phyloP scores from a whole-genome alignment of 306 rosid genomes.

The Hippophae rhamnoides region DNA sequence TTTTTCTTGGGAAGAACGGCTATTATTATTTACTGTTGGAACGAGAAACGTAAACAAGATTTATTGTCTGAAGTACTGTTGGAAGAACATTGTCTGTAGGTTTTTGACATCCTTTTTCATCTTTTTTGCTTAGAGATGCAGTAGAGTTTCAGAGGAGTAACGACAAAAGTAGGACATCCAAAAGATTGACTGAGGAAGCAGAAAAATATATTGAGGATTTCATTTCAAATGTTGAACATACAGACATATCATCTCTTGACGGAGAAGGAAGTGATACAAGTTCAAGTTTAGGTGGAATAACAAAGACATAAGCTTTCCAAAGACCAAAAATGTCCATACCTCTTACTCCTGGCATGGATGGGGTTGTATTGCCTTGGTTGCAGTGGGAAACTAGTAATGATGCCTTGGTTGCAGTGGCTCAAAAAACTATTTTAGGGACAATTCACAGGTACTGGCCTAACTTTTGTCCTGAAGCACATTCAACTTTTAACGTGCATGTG shows the following conservation, averaged over 20 bases:
- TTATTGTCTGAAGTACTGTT: constrained; percentile 58
- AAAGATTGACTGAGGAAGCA: constrained; percentile 78
- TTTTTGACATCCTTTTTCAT: neutral
- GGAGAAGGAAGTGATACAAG: constrained; percentile 96
- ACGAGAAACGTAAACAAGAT: constrained; percentile 75
- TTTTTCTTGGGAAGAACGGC: constrained; percentile 2
- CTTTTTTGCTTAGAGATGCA: constrained; percentile 4
- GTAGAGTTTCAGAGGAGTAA: constrained; percentile 52
- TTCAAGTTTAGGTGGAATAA: constrained; percentile 69
- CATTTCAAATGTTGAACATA: constrained; percentile 88
- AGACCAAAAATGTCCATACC: constrained; percentile 38
- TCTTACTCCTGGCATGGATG: constrained; percentile 67
- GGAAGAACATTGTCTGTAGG: constrained; percentile 41
- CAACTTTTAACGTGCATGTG: no score
- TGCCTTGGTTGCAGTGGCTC: no score
- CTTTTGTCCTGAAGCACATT: no score
- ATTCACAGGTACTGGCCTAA: no score
- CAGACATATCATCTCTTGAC: constrained; percentile 84
- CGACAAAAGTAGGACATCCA: constrained; percentile 63
- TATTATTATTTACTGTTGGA: constrained; percentile 24
- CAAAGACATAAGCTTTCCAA: constrained; percentile 36
- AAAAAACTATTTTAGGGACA: no score
- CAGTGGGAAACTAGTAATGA: constrained; percentile 95
- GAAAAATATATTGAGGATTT: constrained; percentile 88
- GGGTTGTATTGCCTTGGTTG: constrained; percentile 80